Percentiles rank a stretch among this genome's conserved stretches.
Conservation (phyloP, 352 stramenopile species). For the Globisporangium ultimum region DNA sequence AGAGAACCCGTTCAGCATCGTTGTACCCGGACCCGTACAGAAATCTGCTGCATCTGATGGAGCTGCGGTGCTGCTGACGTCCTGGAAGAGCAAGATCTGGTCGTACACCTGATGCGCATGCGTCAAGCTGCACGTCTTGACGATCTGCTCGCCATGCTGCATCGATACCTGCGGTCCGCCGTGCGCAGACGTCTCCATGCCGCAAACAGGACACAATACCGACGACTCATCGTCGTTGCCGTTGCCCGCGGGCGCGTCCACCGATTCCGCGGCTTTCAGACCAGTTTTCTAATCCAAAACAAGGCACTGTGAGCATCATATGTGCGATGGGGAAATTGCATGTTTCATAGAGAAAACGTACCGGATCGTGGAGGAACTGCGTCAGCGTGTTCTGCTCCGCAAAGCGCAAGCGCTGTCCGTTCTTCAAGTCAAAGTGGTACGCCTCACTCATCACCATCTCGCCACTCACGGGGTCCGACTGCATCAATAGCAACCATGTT, state of each 20-base stretch:
- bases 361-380: conserved; percentile 49
- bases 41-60: conserved; percentile 16
- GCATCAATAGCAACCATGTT: not conserved
- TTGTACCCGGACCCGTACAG: conserved; percentile 59
- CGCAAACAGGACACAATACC: conserved; percentile 60
- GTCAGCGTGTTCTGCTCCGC: conserved; percentile 46
- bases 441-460: conserved; percentile 64
- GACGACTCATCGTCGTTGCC: conserved; percentile 6
- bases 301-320: not conserved
- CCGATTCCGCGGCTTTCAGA: conserved; percentile 38
- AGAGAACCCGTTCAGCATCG: conserved; percentile 75
- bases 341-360: conserved; percentile 11
- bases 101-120: conserved; percentile 63
- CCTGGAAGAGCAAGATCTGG: conserved; percentile 44
- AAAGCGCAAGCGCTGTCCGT: conserved; percentile 63
- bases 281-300: conserved; percentile 22
- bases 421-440: conserved; percentile 61
- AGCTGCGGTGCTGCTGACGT: conserved; percentile 2
- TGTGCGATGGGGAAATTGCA: not conserved
- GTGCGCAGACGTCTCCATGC: conserved; percentile 55
- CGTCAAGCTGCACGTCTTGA: conserved; percentile 69
- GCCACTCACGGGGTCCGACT: conserved; percentile 61
- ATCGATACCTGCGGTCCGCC: conserved; percentile 49
- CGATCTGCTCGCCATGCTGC: conserved; percentile 49
- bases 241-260: conserved; percentile 6